Percentiles rank a stretch among this genome's conserved stretches.
Conservation (phyloP, 2,329 filamentous ascomycete genomes). For the Alternaria tenuissima region DNA sequence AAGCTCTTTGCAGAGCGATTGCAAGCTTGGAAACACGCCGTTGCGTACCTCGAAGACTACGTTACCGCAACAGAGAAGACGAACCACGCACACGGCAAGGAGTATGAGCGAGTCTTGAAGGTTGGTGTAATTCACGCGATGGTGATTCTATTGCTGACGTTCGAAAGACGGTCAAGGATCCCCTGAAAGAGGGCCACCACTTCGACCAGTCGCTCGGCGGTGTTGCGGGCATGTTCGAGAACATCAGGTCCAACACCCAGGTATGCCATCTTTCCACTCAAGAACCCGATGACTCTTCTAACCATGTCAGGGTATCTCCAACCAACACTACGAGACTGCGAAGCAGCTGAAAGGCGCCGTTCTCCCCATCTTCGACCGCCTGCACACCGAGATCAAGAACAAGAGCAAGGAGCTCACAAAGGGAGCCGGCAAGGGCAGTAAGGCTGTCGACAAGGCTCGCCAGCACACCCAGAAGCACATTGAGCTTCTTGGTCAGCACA, state of each 20-base stretch:
- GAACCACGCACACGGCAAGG: slow-evolving; percentile 84
- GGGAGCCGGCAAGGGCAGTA: slow-evolving; percentile 83
- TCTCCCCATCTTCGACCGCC: slow-evolving; percentile 84
- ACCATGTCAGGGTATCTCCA: slow-evolving; percentile 73
- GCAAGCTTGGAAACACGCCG: slow-evolving; percentile 95
- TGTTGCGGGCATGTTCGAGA: slow-evolving; percentile 90
- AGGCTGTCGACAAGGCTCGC: slow-evolving; percentile 90
- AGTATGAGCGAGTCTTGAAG: slow-evolving; percentile 95
- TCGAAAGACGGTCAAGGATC: slow-evolving; percentile 79
- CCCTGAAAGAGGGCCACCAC: slow-evolving; percentile 88
- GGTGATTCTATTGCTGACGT: slow-evolving; percentile 15
- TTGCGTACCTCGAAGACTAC: slow-evolving; percentile 91
- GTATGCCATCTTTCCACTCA: slow-evolving; percentile 48
- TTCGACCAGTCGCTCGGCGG: slow-evolving; percentile 92
- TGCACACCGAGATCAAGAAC: slow-evolving; percentile 96
- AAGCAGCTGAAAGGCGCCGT: slow-evolving; percentile 88
- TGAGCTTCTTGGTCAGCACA: slow-evolving; percentile 87
- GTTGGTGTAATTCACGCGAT: slow-evolving; percentile 49
- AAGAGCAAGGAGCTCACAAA: slow-evolving; percentile 88
- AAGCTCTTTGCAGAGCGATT: slow-evolving; percentile 83
- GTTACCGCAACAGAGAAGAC: slow-evolving; percentile 84
- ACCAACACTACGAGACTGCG: slow-evolving; percentile 88
- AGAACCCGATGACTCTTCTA: neutral
- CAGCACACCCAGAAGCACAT: slow-evolving; percentile 92
- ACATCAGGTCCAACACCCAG: slow-evolving; percentile 88